Percentiles rank a stretch among this genome's conserved stretches.
Conservation (phyloP, 1,284 basidiomycete species). For the Ustilago xerochloae region DNA sequence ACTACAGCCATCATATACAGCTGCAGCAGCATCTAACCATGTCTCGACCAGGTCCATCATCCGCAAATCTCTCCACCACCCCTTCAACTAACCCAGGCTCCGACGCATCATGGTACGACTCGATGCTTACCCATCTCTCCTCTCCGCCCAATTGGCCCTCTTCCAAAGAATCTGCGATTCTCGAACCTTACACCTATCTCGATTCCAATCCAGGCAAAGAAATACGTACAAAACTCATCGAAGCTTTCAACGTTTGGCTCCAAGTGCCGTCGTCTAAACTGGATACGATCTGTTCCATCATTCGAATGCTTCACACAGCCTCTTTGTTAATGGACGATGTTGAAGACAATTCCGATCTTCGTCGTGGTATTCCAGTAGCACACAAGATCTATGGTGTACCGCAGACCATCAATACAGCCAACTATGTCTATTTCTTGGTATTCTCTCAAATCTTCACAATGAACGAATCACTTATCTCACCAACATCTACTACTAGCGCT, state of each 20-base stretch:
- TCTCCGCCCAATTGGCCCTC: constrained; percentile 67
- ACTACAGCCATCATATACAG: background rate
- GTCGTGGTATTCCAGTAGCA: constrained; percentile 86
- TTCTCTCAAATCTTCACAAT: constrained; percentile 73
- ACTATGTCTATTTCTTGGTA: constrained; percentile 88
- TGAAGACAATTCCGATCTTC: constrained; percentile 90
- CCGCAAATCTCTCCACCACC: constrained; percentile 48
- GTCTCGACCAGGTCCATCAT: constrained; percentile 27
- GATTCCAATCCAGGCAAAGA: constrained; percentile 91
- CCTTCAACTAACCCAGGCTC: constrained; percentile 29
- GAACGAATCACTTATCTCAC: constrained; percentile 72
- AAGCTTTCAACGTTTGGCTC: constrained; percentile 94
- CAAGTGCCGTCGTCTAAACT: constrained; percentile 81
- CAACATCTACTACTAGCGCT: no score
- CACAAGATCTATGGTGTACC: constrained; percentile 96
- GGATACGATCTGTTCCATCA: constrained; percentile 79
- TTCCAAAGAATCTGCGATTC: constrained; percentile 66
- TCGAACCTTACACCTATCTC: constrained; percentile 91
- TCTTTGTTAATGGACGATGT: constrained; percentile 97
- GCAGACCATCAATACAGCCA: constrained; percentile 96
- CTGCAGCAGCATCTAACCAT: constrained; percentile 3
- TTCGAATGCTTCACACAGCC: constrained; percentile 93
- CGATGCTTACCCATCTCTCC: constrained; percentile 60
- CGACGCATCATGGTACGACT: constrained; percentile 61
- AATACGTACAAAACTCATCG: constrained; percentile 86